These are phyloP conservation scores for Phanerochaete carnosa DNA, from an alignment of 768 basidiomycete genomes.

Conservation along the genomic window DNA sequence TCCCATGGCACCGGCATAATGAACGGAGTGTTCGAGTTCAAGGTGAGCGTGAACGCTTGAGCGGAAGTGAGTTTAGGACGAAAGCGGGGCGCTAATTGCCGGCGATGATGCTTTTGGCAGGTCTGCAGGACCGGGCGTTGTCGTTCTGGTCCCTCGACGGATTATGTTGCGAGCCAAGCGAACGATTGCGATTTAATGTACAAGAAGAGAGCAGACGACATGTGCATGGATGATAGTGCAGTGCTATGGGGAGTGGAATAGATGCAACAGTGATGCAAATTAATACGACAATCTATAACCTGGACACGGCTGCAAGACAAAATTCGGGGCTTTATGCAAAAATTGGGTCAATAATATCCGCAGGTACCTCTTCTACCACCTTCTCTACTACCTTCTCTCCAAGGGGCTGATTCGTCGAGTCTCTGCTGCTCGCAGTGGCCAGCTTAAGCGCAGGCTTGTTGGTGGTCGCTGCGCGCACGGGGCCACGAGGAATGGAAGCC, in stretches of 20 bases:
- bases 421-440: not conserved
- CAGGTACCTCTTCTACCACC: not conserved
- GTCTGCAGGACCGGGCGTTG: not conserved
- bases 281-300: not conserved
- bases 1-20: slow-evolving; percentile 97
- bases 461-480: not conserved
- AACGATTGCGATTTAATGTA: not conserved
- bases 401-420: not conserved
- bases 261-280: not conserved
- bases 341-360: not conserved
- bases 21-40: slow-evolving; percentile 6
- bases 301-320: not conserved
- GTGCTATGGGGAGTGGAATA: not conserved
- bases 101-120: not conserved
- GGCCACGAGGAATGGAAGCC: not conserved
- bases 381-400: not conserved
- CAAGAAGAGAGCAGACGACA: not conserved
- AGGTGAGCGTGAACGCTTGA: slow-evolving; percentile 1
- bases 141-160: too few species aligned
- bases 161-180: not conserved
- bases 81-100: slow-evolving; percentile 7
- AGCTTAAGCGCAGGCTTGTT: not conserved
- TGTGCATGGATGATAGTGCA: not conserved
- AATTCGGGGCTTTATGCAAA: not conserved
- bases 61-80: not conserved